Conservation (phyloP, 306 rosid species). For the Trichosanthes cucumerina region DNA sequence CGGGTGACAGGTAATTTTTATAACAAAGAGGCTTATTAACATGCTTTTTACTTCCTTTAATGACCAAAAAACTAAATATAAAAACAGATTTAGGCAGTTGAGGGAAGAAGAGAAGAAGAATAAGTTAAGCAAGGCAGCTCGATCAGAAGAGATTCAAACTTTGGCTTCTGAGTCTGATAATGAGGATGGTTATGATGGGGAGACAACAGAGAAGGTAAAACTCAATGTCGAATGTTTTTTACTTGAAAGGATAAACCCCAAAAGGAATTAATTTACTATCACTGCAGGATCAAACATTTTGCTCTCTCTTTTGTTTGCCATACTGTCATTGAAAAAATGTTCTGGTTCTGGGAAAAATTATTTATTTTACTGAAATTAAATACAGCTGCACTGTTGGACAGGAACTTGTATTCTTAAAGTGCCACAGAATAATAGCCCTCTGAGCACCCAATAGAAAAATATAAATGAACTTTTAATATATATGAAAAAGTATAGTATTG, state of each 20-base stretch:
- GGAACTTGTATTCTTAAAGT: not conserved
- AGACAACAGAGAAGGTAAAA: slow-evolving; percentile 50
- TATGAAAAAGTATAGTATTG: not conserved
- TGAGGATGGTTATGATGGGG: slow-evolving; percentile 41
- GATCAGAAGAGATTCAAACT: slow-evolving; percentile 46
- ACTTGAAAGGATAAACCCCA: not conserved
- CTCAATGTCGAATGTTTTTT: slow-evolving; percentile 8
- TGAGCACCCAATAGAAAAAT: not conserved
- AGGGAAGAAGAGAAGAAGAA: slow-evolving; percentile 58
- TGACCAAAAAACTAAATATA: slow-evolving; percentile 8
- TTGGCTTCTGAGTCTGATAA: slow-evolving; percentile 42
- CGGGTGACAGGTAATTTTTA: slow-evolving; percentile 66
- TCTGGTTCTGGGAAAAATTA: not conserved
- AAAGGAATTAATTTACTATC: not conserved
- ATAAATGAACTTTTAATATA: not conserved
- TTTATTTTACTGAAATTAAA: not conserved
- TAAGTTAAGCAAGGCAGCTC: slow-evolving; percentile 43
- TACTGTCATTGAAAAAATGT: not conserved
- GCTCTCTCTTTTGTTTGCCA: not conserved
- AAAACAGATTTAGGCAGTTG: slow-evolving; percentile 58
- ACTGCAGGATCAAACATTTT: not conserved
- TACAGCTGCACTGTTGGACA: not conserved
- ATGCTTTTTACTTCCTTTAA: slow-evolving; percentile 9
- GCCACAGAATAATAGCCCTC: not conserved
- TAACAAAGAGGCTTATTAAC: not conserved